These are phyloP conservation scores for Trametes punicea DNA, from an alignment of 768 basidiomycete genomes.

Conservation along the genomic window DNA sequence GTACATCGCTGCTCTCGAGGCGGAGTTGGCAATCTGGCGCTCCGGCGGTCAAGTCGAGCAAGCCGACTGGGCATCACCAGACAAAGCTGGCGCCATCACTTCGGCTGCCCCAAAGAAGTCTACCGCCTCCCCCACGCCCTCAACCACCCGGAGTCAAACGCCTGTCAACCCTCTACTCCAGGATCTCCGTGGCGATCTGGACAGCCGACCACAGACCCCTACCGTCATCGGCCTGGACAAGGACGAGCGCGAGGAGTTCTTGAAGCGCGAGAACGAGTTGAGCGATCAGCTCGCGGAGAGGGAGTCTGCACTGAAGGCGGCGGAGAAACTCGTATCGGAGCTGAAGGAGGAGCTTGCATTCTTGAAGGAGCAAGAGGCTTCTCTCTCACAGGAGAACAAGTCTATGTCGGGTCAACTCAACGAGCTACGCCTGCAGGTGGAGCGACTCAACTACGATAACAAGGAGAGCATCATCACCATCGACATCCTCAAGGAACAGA, in stretches of 20 bases:
- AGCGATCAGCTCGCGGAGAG: constrained; percentile 90
- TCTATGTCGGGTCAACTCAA: constrained; percentile 89
- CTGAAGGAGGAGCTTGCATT: constrained; percentile 85
- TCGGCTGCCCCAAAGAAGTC: constrained; percentile 45
- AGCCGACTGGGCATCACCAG: constrained; percentile 72
- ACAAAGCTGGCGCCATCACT: constrained; percentile 47
- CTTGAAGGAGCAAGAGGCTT: constrained; percentile 86
- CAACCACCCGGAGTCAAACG: constrained; percentile 65
- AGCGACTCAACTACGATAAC: constrained; percentile 91
- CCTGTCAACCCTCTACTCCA: constrained; percentile 74
- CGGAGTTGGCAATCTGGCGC: constrained; percentile 88
- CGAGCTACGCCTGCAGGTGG: constrained; percentile 87
- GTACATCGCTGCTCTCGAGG: constrained; percentile 87
- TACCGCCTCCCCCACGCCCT: constrained; percentile 60
- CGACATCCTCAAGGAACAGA: constrained; percentile 95
- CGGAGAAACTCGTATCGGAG: constrained; percentile 85
- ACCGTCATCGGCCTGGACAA: constrained; percentile 85
- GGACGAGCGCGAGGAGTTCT: constrained; percentile 96
- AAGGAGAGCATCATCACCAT: constrained; percentile 92
- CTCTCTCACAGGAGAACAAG: constrained; percentile 91
- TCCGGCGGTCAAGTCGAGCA: constrained; percentile 82
- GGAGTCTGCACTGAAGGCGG: constrained; percentile 74
- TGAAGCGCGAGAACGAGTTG: constrained; percentile 94
- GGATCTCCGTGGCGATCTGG: constrained; percentile 64
- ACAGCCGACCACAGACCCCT: constrained; percentile 90